Conservation (phyloP, 2,329 filamentous ascomycete species). For the Byssothecium circinans region DNA sequence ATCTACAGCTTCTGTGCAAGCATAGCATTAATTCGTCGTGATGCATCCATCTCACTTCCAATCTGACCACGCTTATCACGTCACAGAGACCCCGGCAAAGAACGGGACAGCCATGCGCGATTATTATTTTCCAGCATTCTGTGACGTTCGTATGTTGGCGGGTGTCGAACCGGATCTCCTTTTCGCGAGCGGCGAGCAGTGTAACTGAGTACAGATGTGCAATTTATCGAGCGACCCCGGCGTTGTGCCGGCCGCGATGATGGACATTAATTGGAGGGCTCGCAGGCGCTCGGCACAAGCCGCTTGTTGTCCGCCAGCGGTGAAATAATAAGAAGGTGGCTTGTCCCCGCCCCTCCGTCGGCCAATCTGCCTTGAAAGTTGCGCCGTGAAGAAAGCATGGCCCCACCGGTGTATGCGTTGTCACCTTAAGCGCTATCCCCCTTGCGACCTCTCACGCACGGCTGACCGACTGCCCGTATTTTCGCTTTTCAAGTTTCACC, state of each 20-base stretch:
- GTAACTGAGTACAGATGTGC: constrained; percentile 21
- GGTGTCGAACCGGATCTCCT: constrained; percentile 26
- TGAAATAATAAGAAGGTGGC: constrained; percentile 40
- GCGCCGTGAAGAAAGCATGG: constrained; percentile 31
- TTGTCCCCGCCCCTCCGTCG: constrained; percentile 27
- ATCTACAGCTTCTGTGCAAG: constrained; percentile 22
- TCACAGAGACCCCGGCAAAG: constrained; percentile 2
- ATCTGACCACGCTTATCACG: too few species aligned
- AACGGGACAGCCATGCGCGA: constrained; percentile 16
- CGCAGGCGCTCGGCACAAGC: too few species aligned
- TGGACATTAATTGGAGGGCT: too few species aligned
- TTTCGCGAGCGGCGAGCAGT: constrained; percentile 25
- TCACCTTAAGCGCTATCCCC: constrained; percentile 32
- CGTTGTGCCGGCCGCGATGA: constrained; percentile 28
- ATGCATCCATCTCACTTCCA: constrained; percentile 13
- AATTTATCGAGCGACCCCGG: background rate
- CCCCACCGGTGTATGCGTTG: constrained; percentile 43
- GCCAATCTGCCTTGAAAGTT: constrained; percentile 38
- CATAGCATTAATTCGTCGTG: constrained; percentile 17
- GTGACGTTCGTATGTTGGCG: constrained; percentile 18
- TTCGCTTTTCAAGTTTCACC: constrained; percentile 24
- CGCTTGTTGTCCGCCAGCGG: too few species aligned
- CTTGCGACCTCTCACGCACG: constrained; percentile 22
- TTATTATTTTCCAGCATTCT: constrained; percentile 4
- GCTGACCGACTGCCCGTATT: constrained; percentile 36